These are phyloP conservation scores for Entomortierella chlamydospora DNA, from an alignment of 192 early-diverging fungal genomes.

Conservation along the genomic window DNA sequence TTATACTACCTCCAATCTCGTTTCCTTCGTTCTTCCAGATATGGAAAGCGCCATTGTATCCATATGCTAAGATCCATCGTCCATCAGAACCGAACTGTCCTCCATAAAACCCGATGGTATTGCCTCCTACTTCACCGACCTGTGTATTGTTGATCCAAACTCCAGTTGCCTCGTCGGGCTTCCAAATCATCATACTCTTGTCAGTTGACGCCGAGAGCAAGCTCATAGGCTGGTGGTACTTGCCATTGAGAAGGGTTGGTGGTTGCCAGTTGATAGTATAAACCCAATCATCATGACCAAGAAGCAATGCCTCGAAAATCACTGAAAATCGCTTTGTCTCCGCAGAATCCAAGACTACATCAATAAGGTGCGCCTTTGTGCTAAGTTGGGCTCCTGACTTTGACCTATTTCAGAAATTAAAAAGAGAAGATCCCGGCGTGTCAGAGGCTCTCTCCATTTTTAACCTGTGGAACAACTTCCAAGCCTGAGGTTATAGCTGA, in stretches of 20 bases:
- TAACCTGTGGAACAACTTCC: too few relatives aligned
- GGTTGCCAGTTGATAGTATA: constrained; percentile 85
- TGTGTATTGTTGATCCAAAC: constrained; percentile 89
- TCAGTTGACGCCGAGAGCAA: constrained; percentile 92
- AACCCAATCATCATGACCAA: constrained; percentile 98
- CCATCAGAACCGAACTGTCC: constrained; percentile 77
- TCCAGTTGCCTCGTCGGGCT: constrained; percentile 78
- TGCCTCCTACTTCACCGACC: constrained; percentile 91
- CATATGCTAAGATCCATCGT: constrained; percentile 76
- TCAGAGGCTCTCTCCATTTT: too few relatives aligned
- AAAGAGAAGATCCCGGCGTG: too few relatives aligned
- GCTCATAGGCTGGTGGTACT: constrained; percentile 71
- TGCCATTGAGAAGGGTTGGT: constrained; percentile 49
- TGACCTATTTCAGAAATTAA: constrained; percentile 43
- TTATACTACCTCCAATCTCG: constrained; percentile 38
- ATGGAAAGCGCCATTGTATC: constrained; percentile 87
- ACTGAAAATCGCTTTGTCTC: constrained; percentile 62
- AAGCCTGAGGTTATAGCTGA: too few relatives aligned
- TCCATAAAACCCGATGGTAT: constrained; percentile 85
- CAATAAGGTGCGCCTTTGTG: constrained; percentile 85
- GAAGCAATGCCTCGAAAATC: constrained; percentile 90
- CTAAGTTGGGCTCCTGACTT: constrained; percentile 75
- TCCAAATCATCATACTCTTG: constrained; percentile 93
- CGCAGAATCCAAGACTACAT: constrained; percentile 52
- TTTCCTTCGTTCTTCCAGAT: constrained; percentile 72